A percentile compares a stretch with the other conserved stretches of the same genome.
Evolutionary conservation across 1,139 yeast genomes (phyloP).

Genomic region (Saccharomyces hybrid): DNA sequence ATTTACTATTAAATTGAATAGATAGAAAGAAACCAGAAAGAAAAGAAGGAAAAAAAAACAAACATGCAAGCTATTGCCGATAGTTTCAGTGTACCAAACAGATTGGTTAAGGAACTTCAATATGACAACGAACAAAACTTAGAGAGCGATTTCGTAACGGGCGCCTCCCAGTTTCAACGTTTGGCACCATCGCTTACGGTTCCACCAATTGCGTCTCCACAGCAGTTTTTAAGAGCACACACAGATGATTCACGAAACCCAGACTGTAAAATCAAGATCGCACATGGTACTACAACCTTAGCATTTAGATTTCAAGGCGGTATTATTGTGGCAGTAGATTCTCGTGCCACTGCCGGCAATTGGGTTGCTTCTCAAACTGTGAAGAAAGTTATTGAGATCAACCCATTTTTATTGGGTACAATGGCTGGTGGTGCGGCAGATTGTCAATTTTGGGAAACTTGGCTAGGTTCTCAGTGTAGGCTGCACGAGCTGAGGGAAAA

Average conservation of each 20-base stretch:
- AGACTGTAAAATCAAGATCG: slow-evolving; percentile 90
- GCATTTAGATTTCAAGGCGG: slow-evolving; percentile 97
- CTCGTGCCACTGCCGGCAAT: slow-evolving; percentile 96
- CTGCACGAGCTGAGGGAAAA: slow-evolving; percentile 90
- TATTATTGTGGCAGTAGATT: slow-evolving; percentile 91
- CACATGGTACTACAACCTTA: slow-evolving; percentile 96
- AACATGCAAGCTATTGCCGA: slow-evolving; percentile 31
- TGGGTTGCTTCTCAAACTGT: slow-evolving; percentile 99
- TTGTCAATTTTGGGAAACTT: slow-evolving; percentile 98
- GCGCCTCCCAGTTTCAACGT: slow-evolving; percentile 25
- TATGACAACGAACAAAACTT: slow-evolving; percentile 30
- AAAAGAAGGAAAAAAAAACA: background rate
- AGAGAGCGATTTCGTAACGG: slow-evolving; percentile 32
- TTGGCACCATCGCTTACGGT: slow-evolving; percentile 58
- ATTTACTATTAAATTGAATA: background rate
- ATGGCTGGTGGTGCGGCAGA: slow-evolving; percentile 99
- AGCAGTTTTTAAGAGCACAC: slow-evolving; percentile 95
- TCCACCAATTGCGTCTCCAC: slow-evolving; percentile 85
- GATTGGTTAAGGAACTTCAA: slow-evolving; percentile 21
- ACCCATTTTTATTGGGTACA: slow-evolving; percentile 90
- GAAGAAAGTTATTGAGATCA: slow-evolving; percentile 92
- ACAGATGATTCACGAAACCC: slow-evolving; percentile 91
- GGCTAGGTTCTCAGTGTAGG: slow-evolving; percentile 96
- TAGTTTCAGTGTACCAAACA: slow-evolving; percentile 16
- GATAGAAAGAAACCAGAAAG: background rate